Base-by-base conservation (phyloP, 2,329 filamentous ascomycete genomes). In the Diatrype stigma region DNA sequence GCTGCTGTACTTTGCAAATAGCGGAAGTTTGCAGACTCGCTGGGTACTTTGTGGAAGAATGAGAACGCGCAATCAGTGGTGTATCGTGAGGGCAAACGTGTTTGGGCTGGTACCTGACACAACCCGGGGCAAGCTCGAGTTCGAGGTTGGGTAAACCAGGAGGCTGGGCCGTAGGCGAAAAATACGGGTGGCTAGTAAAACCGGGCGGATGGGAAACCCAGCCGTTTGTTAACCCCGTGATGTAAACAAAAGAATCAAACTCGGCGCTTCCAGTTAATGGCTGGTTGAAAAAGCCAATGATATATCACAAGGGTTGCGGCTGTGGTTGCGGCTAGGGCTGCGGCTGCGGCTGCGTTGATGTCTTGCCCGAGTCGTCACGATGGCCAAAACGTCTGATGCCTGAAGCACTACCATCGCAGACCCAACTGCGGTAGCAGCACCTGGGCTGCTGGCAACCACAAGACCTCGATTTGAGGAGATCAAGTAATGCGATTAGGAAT, bases 181-280 rank as follows among this genome's bases (percentile, higher is more conserved):
- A 58, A 57, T 58, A 28, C 47, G 10, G 56, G 56, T 56, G 56
- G 56, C 56, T 58, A 54, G 56, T 50, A 40, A 22, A 40, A 40
- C 5, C 12, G 37, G 8, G 17, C 17, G 19, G 37, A 21, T 17
- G 17, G 17, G 17, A 17, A 40, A 40, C 17, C 19, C 37, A 21
- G 37, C 11, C 37, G 37, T 40, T 40, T 40, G 37, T 17, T 40
- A 40, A 22, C n/a, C 17, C 12, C 17, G 37, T 21, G 17, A 40
- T 40, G 17, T 40, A 5, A 30, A 30, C 10, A 30, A 30, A 30
- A 30, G 26, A 40, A 40, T 12, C 10, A 40, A 40, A 22, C 11
- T 19, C 6, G 17, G 19, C 19, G 37, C 17, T 11, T 22, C 12
- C 12, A 40, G 19, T 8, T 40, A 30, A 30, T 10, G 6, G 26